These are phyloP conservation scores for Exophiala spinifera DNA, from an alignment of 2,329 filamentous ascomycete genomes.

Conservation along the genomic window DNA sequence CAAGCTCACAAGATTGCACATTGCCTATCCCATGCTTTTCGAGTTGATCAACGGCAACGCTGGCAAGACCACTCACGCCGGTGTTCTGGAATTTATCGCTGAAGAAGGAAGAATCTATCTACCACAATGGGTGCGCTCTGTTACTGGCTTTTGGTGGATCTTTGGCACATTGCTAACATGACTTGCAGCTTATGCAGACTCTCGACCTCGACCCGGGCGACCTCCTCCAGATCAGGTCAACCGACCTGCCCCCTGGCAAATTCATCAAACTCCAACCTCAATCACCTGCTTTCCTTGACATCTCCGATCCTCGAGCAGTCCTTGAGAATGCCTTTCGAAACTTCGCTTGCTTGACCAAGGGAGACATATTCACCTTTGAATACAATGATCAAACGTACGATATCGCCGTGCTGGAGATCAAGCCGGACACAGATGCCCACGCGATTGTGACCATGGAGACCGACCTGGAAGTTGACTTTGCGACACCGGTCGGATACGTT, in stretches of 20 bases:
- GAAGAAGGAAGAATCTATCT: constrained; percentile 96
- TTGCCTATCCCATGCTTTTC: constrained; percentile 96
- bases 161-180: constrained; percentile 11
- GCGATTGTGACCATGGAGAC: constrained; percentile 92
- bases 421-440: constrained; percentile 77
- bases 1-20: constrained; percentile 92
- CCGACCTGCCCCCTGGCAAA: constrained; percentile 81
- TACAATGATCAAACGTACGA: constrained; percentile 96
- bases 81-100: constrained; percentile 94
- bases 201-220: constrained; percentile 87
- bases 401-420: constrained; percentile 89
- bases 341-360: constrained; percentile 89
- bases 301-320: constrained; percentile 94
- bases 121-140: constrained; percentile 75
- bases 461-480: constrained; percentile 94
- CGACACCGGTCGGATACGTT: constrained; percentile 87
- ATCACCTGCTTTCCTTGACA: constrained; percentile 88
- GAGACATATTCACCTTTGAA: constrained; percentile 91
- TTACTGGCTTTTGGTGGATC: background rate
- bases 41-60: constrained; percentile 88
- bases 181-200: constrained; percentile 81
- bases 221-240: constrained; percentile 91
- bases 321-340: constrained; percentile 95
- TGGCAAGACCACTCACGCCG: constrained; percentile 79
- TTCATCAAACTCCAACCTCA: constrained; percentile 97